Evolutionary conservation across 2,329 filamentous ascomycete species (phyloP).

Genomic region (Plectosphaerella cucumerina): DNA sequence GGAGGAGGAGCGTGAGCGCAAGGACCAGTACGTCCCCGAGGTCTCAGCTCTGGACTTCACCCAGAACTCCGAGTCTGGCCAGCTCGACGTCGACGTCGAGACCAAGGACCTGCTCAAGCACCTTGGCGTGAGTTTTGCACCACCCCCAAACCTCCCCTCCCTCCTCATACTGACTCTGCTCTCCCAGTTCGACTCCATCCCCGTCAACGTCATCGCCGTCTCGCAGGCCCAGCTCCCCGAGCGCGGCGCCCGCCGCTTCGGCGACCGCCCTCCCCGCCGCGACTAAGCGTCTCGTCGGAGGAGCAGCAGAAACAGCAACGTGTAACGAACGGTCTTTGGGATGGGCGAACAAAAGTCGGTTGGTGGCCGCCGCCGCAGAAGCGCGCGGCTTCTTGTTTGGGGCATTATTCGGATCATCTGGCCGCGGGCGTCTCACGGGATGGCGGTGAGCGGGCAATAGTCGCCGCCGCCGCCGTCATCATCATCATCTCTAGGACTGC

Average conservation of each 20-base stretch:
- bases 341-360: conserved; percentile 7
- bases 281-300: conserved; percentile 29
- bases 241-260: conserved; percentile 72
- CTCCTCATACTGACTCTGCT: conserved; percentile 20
- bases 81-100: conserved; percentile 92
- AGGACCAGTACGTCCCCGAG: conserved; percentile 99
- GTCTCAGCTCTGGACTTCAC: conserved; percentile 97
- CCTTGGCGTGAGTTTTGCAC: conserved; percentile 76
- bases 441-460: conserved; percentile 42
- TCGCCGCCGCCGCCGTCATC: too few relatives aligned
- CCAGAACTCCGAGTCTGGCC: conserved; percentile 87
- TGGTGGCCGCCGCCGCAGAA: conserved; percentile 16
- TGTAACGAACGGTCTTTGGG: background rate
- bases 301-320: background rate
- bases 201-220: conserved; percentile 92
- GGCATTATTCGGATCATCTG: conserved; percentile 33
- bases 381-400: conserved; percentile 18
- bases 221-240: conserved; percentile 83
- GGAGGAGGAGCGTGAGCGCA: conserved; percentile 99
- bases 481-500: conserved; percentile 49
- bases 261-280: conserved; percentile 52
- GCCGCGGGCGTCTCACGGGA: conserved; percentile 52
- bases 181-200: conserved; percentile 87
- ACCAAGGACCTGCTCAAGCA: conserved; percentile 99
- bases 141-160: background rate